Conservation (phyloP, 352 stramenopile genomes). For the Peronospora belbahrii region DNA sequence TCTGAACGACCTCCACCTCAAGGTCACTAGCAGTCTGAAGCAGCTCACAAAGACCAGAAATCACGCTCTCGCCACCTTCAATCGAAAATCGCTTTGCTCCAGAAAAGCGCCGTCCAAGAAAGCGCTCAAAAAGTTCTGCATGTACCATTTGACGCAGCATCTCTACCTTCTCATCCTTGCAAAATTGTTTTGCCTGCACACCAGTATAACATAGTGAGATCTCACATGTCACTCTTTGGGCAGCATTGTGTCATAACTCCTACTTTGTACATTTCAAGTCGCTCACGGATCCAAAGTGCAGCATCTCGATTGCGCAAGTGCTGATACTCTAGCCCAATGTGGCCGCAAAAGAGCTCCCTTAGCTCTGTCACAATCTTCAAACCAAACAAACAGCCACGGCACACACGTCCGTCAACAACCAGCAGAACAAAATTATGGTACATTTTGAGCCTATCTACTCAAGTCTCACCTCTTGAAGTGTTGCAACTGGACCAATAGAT, state of each 20-base stretch:
- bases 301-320: constrained; percentile 93
- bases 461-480: constrained; percentile 43
- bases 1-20: constrained; percentile 95
- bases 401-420: no score
- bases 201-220: background rate
- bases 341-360: constrained; percentile 93
- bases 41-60: constrained; percentile 92
- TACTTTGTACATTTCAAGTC: constrained; percentile 60
- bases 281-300: constrained; percentile 70
- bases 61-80: constrained; percentile 94
- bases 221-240: background rate
- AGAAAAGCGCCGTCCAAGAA: constrained; percentile 92
- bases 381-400: constrained; percentile 55
- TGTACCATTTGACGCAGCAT: constrained; percentile 94
- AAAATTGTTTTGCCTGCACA: constrained; percentile 34
- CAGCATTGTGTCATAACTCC: background rate
- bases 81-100: constrained; percentile 97
- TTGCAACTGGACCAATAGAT: constrained; percentile 73
- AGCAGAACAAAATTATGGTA: background rate
- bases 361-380: constrained; percentile 90
- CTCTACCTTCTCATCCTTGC: constrained; percentile 86
- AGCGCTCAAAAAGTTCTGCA: constrained; percentile 96
- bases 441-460: no score
- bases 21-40: constrained; percentile 93
- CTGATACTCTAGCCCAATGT: constrained; percentile 97